These are phyloP conservation scores for Leptographium wingfieldii DNA, from an alignment of 2,329 filamentous ascomycete species.

Conservation along the genomic window DNA sequence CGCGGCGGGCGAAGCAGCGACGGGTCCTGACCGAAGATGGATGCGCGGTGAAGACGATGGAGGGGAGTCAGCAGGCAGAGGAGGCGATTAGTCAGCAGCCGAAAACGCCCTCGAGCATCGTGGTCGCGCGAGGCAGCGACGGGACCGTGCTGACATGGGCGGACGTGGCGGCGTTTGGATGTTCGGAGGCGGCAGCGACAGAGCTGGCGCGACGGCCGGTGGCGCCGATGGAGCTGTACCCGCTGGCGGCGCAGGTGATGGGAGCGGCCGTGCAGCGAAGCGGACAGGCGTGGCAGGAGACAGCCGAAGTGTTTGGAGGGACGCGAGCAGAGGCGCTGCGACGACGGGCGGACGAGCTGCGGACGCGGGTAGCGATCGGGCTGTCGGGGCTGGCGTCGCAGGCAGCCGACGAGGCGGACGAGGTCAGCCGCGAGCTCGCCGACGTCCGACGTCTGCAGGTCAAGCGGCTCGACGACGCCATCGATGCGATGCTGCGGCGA, in stretches of 20 bases:
- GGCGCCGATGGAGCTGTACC: conserved; percentile 32
- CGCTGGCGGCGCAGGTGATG: conserved; percentile 39
- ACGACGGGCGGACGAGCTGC: conserved; percentile 32
- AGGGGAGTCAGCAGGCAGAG: not conserved
- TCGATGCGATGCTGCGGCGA: conserved; percentile 62
- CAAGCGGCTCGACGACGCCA: conserved; percentile 66
- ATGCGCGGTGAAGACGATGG: conserved; percentile 8
- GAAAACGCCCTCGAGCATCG: not conserved
- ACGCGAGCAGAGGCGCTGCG: conserved; percentile 42
- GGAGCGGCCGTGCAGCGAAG: conserved; percentile 32
- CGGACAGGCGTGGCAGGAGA: conserved; percentile 42
- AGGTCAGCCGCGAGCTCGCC: conserved; percentile 62
- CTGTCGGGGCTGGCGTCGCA: conserved; percentile 49
- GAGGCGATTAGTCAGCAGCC: not conserved
- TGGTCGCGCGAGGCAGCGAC: not conserved
- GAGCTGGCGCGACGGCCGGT: conserved; percentile 22
- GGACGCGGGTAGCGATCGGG: conserved; percentile 36
- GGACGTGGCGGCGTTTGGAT: conserved; percentile 30
- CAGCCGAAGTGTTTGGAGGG: conserved; percentile 45
- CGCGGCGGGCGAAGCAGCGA: conserved; percentile 45
- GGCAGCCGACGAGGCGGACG: conserved; percentile 68
- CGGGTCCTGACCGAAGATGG: conserved; percentile 21
- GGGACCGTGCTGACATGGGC: conserved; percentile 23
- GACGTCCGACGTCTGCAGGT: conserved; percentile 66
- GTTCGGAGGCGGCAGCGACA: conserved; percentile 23